Conservation (phyloP, 148 eudicot genomes). For the Rhododendron vialii region DNA sequence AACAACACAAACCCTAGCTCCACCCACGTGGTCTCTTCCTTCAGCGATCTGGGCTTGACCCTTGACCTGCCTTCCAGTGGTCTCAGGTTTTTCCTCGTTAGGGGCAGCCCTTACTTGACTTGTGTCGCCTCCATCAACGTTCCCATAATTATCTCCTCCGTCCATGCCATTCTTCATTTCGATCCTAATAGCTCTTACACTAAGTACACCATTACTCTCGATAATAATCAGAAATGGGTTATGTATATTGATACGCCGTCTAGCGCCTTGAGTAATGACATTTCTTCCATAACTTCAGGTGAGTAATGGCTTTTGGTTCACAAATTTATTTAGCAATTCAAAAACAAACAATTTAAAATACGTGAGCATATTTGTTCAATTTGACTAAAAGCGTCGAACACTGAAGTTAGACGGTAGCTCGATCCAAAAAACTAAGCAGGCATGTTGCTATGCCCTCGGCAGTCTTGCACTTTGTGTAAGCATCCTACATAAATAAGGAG, state of each 20-base stretch:
- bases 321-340: too few species aligned
- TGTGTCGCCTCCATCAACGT: conserved; percentile 33
- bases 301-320: neutral
- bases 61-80: conserved; percentile 62
- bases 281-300: conserved; percentile 20
- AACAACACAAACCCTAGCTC: conserved; percentile 22
- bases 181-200: conserved; percentile 41
- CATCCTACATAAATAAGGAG: too few species aligned
- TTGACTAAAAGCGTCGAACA: too few species aligned
- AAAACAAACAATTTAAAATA: too few species aligned
- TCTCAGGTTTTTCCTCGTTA: conserved; percentile 59
- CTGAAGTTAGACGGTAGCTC: too few species aligned
- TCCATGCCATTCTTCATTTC: conserved; percentile 58
- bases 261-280: conserved; percentile 40
- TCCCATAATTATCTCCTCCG: conserved; percentile 43
- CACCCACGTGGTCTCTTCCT: conserved; percentile 48
- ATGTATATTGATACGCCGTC: too few species aligned
- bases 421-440: too few species aligned
- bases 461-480: too few species aligned
- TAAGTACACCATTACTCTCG: conserved; percentile 48
- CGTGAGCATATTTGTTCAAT: too few species aligned
- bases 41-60: conserved; percentile 66
- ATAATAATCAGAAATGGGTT: too few species aligned
- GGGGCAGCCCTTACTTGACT: conserved; percentile 87
- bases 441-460: too few species aligned